phyloP scores from a whole-genome alignment of 2,329 filamentous ascomycete genomes.

The Pseudocercospora musae region DNA sequence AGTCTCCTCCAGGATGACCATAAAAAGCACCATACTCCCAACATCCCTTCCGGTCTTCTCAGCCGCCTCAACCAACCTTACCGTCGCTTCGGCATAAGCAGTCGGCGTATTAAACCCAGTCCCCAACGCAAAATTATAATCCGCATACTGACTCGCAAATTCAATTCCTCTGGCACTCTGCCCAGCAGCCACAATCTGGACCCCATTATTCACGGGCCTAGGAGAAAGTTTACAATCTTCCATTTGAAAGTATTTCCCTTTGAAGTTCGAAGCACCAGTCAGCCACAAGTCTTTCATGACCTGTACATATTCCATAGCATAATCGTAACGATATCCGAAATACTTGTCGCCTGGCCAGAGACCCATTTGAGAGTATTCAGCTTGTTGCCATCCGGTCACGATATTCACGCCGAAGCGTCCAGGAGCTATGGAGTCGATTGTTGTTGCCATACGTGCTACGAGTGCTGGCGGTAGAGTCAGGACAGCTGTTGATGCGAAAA shows the following conservation, averaged over 20 bases:
- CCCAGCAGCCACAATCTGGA: slow-evolving; percentile 15
- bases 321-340: slow-evolving; percentile 19
- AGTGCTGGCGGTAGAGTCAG: slow-evolving; percentile 11
- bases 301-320: slow-evolving; percentile 16
- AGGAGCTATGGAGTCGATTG: slow-evolving; percentile 12
- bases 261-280: slow-evolving; percentile 11
- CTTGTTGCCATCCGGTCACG: slow-evolving; percentile 18
- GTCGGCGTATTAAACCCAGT: slow-evolving; percentile 15
- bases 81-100: slow-evolving; percentile 5
- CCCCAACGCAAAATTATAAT: slow-evolving; percentile 18
- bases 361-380: slow-evolving; percentile 17
- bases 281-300: slow-evolving; percentile 18
- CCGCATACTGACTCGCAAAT: slow-evolving; percentile 13
- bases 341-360: slow-evolving; percentile 17
- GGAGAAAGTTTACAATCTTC: slow-evolving; percentile 18
- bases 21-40: slow-evolving; percentile 16
- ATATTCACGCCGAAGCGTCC: slow-evolving; percentile 18
- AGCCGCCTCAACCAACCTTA: slow-evolving; percentile 7
- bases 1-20: slow-evolving; percentile 13
- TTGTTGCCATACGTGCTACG: slow-evolving; percentile 14
- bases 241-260: slow-evolving; percentile 18
- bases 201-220: neutral
- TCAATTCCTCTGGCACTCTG: slow-evolving; percentile 14
- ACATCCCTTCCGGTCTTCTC: slow-evolving; percentile 12
- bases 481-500: slow-evolving; percentile 13